Evolutionary conservation across 495 filamentous ascomycete species (phyloP), one percentile per base, ranked within the genome.

Genomic region (Hypoxylon subgilvum): DNA sequence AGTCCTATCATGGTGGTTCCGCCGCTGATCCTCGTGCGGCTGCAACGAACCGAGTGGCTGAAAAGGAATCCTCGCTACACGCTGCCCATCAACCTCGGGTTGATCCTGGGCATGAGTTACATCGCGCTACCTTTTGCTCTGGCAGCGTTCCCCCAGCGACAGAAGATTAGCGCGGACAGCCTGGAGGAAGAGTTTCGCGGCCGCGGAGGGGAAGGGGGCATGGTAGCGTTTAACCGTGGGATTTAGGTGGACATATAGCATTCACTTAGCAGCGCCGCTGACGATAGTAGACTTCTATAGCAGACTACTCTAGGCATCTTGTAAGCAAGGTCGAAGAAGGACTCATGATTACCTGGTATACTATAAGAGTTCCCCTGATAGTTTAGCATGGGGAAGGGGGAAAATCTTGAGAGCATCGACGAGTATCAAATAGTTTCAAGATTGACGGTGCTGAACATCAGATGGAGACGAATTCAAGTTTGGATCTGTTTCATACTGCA

Each of bases 1-100:
- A 96, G 89, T 1, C 94, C 94, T 0, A 93, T 98, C 73, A 98
- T 98, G 94, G 91, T 95, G 3, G 74, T 98, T 17, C 94, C 94
- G 17, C 88, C 92, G 19, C 74, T 97, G 57, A 74, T 93, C 30
- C 79, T 96, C 51, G 87, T 96, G n/a, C 75, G 85, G 44, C 72
- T 97, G 49, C 92, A 96, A 79, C 79, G 82, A 68, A 86, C 81
- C 17, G 72, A 84, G 34, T 95, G 89, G 91, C 67, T 96, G 63
- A 83, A 82, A 72, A 74, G 72, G 51, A 82, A 88, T 58, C 91
- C 92, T 18, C 76, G 86, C 57, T 77, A 87, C 73, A 84, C 86
- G 4, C 64, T 89, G 43, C 91, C 91, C 2, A 79, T 96, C 8
- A 96, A 96, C 73, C 72, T 96, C 39, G 92, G 87, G 1, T 72